Conservation (phyloP, 164 flowering plant species). For the Vitis labrusca region DNA sequence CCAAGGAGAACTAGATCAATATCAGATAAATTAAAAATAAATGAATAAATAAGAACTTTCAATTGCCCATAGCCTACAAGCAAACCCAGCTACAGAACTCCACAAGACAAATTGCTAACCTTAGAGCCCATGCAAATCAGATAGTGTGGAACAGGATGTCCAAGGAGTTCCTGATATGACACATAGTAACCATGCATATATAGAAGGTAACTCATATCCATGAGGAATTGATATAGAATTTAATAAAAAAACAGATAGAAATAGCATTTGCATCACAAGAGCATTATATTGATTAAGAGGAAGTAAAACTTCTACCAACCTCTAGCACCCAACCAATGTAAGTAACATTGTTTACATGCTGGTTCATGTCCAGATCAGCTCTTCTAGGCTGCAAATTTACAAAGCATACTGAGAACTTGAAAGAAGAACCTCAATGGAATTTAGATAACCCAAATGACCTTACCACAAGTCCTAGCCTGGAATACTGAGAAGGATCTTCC, state of each 20-base stretch:
- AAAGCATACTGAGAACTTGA: slow-evolving; percentile 13
- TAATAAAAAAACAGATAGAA: not conserved
- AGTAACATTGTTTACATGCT: slow-evolving; percentile 94
- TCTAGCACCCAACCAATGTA: slow-evolving; percentile 99
- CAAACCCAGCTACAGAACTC: no score
- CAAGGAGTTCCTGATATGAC: no score
- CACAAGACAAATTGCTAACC: no score
- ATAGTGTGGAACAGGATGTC: no score
- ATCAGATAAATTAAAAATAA: no score
- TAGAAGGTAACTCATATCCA: no score
- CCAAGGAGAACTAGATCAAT: no score
- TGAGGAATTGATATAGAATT: not conserved
- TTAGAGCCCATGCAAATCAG: no score
- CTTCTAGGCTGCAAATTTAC: slow-evolving; percentile 76
- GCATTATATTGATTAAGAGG: not conserved
- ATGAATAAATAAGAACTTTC: no score
- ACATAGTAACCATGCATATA: no score
- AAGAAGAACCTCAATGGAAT: slow-evolving; percentile 1
- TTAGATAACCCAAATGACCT: slow-evolving; percentile 13
- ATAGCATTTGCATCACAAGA: not conserved
- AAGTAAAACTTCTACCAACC: slow-evolving; percentile 38
- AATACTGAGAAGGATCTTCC: slow-evolving; percentile 69
- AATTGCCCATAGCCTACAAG: no score
- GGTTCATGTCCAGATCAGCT: slow-evolving; percentile 97
- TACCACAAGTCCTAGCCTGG: slow-evolving; percentile 69